These are phyloP conservation scores for Ceriops decandra DNA, from an alignment of 345 rosid species.

Conservation along the genomic window DNA sequence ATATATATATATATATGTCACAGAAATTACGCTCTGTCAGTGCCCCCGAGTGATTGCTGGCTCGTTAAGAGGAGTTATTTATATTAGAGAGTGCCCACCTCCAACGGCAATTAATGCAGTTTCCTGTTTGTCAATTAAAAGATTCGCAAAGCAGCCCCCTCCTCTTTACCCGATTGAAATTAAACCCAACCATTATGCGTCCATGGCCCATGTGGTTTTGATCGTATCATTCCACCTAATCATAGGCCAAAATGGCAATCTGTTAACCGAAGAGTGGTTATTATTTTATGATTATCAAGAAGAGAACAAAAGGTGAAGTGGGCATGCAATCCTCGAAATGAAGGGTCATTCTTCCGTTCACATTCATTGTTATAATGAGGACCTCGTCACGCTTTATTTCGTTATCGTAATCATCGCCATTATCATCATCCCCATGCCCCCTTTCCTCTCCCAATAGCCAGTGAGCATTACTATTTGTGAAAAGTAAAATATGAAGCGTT, in stretches of 20 bases:
- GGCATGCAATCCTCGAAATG: slow-evolving; percentile 25
- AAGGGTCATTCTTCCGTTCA: slow-evolving; percentile 23
- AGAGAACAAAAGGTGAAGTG: background rate
- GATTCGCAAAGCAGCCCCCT: no score
- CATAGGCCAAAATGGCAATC: background rate
- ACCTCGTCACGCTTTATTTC: slow-evolving; percentile 28
- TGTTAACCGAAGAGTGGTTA: background rate
- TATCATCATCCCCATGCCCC: slow-evolving; percentile 5
- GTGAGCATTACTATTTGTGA: no score
- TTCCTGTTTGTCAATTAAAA: background rate
- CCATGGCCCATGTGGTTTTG: no score
- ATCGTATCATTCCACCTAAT: background rate
- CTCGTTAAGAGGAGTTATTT: no score
- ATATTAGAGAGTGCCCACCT: no score
- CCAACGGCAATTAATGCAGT: no score
- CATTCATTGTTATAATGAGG: slow-evolving; percentile 24
- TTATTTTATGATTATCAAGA: slow-evolving; percentile 11
- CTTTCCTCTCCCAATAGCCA: background rate
- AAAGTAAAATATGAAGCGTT: no score
- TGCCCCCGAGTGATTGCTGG: no score
- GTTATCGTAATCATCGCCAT: slow-evolving; percentile 27
- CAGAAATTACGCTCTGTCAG: no score
- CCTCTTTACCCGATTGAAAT: background rate
- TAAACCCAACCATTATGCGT: background rate
- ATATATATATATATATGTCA: background rate